Percentiles rank a stretch among this genome's conserved stretches.
Conservation (phyloP, 805 yeast species). For the Ogataea pini region DNA sequence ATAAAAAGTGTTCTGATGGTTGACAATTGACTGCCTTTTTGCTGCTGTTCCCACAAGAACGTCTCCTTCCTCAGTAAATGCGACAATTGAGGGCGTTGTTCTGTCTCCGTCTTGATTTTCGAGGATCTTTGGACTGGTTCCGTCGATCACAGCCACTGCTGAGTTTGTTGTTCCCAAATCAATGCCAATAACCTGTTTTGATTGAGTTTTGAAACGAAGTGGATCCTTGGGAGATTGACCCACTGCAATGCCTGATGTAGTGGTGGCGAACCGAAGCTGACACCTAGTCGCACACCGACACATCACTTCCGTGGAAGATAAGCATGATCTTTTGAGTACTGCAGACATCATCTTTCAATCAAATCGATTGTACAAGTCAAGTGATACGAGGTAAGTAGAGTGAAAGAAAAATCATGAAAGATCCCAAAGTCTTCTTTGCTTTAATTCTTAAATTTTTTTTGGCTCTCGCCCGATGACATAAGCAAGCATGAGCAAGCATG, state of each 20-base stretch:
- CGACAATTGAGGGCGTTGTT: conserved; percentile 92
- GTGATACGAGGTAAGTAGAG: background rate
- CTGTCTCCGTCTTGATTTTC: conserved; percentile 79
- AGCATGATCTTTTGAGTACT: background rate
- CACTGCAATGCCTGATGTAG: conserved; percentile 21
- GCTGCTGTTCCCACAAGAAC: conserved; percentile 93
- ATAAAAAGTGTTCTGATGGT: conserved; percentile 89
- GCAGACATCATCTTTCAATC: background rate
- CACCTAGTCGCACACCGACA: background rate
- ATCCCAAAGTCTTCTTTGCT: background rate
- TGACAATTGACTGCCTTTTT: conserved; percentile 93
- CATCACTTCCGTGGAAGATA: background rate
- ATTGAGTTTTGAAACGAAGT: background rate
- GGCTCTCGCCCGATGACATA: conserved; percentile 2
- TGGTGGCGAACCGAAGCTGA: background rate
- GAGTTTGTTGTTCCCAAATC: conserved; percentile 90
- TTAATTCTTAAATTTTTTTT: background rate
- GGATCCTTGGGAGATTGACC: conserved; percentile 22
- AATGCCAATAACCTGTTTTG: conserved; percentile 64
- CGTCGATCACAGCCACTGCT: conserved; percentile 84
- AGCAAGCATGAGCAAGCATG: background rate
- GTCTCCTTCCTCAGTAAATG: conserved; percentile 85
- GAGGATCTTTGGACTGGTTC: conserved; percentile 70
- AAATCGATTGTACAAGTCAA: background rate
- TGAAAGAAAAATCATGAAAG: background rate